A percentile compares a stretch with the other conserved stretches of the same genome.
Evolutionary conservation across 139 green algal genomes (phyloP).

Genomic region (Closterium sp.): DNA sequence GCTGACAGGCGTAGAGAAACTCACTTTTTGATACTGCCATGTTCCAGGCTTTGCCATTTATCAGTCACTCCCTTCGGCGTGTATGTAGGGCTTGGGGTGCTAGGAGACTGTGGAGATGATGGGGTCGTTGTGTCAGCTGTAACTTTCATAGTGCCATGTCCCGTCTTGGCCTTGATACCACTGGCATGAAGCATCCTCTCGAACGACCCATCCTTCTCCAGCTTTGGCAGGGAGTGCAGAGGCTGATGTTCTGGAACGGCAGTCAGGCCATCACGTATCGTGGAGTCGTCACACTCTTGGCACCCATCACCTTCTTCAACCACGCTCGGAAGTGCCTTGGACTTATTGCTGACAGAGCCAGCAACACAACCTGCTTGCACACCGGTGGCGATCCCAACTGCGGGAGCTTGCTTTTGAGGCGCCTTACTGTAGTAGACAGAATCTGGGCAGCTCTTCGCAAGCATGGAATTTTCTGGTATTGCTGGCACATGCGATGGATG

Average conservation of each 20-base stretch:
- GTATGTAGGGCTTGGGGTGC: background rate
- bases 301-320: background rate
- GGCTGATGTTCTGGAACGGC: background rate
- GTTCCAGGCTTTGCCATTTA: background rate
- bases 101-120: background rate
- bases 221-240: background rate
- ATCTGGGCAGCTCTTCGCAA: background rate
- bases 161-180: background rate
- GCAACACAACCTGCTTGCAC: background rate
- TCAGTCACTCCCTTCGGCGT: background rate
- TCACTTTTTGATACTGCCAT: background rate
- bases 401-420: background rate
- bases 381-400: background rate
- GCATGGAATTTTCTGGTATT: background rate
- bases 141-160: background rate
- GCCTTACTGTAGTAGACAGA: background rate
- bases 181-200: slow-evolving; percentile 2
- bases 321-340: background rate
- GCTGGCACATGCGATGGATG: background rate
- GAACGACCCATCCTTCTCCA: background rate
- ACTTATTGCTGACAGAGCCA: background rate
- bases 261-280: background rate
- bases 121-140: background rate
- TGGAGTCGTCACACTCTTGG: background rate
- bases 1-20: background rate